Conservation (phyloP, 805 yeast genomes). For the Ogataea nakhonphanomensis region DNA sequence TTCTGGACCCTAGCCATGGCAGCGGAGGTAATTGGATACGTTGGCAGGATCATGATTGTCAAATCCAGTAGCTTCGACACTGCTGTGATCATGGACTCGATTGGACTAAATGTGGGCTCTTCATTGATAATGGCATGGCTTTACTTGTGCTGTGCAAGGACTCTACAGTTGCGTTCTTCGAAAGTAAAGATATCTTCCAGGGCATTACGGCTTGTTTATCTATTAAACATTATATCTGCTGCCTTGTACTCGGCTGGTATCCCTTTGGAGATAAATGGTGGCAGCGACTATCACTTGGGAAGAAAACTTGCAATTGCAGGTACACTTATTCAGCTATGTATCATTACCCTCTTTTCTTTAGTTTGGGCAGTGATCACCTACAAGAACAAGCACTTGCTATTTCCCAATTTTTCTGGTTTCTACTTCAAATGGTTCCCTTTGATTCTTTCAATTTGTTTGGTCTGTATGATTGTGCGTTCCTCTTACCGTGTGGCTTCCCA, state of each 20-base stretch:
- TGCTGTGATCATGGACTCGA: slow-evolving; percentile 59
- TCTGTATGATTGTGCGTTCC: slow-evolving; percentile 60
- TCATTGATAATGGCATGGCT: slow-evolving; percentile 80
- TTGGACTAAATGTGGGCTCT: slow-evolving; percentile 71
- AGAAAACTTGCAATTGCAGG: slow-evolving; percentile 73
- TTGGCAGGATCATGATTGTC: slow-evolving; percentile 52
- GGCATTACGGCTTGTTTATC: background rate
- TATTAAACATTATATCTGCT: background rate
- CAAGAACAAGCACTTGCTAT: background rate
- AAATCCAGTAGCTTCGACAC: slow-evolving; percentile 31
- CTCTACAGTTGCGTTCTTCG: slow-evolving; percentile 30
- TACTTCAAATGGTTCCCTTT: slow-evolving; percentile 42
- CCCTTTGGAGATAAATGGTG: slow-evolving; percentile 32
- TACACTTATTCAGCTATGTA: slow-evolving; percentile 65
- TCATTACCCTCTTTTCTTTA: slow-evolving; percentile 40
- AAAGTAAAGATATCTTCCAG: background rate
- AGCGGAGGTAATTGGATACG: slow-evolving; percentile 66
- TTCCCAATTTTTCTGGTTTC: background rate
- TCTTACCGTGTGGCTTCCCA: slow-evolving; percentile 70
- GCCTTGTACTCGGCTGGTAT: slow-evolving; percentile 41
- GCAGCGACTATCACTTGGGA: slow-evolving; percentile 44
- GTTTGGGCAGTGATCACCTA: no score
- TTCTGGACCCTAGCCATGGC: slow-evolving; percentile 53
- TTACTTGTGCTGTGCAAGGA: slow-evolving; percentile 64
- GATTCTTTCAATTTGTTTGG: slow-evolving; percentile 42